Percentiles rank a stretch among this genome's conserved stretches.
Conservation (phyloP, 768 basidiomycete species). For the Pleurotus tuoliensis region DNA sequence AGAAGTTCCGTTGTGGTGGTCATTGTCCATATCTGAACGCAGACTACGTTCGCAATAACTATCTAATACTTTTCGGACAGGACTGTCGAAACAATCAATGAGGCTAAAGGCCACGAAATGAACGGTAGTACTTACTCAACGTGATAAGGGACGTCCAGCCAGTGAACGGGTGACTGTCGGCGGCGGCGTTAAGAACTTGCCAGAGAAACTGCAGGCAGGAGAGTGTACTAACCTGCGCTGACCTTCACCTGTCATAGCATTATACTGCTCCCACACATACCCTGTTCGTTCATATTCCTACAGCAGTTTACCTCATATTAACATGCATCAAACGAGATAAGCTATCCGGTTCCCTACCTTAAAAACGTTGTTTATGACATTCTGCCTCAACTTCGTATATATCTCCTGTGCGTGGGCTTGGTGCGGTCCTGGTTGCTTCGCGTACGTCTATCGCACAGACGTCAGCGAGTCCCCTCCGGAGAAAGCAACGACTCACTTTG, state of each 20-base stretch:
- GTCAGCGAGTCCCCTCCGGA: no score
- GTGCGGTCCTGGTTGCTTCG: slow-evolving; percentile 74
- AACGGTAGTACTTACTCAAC: slow-evolving; percentile 59
- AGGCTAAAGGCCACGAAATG: neutral
- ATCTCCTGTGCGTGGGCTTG: slow-evolving; percentile 71
- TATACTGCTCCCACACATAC: slow-evolving; percentile 98
- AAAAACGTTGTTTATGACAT: slow-evolving; percentile 81
- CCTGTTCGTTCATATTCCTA: slow-evolving; percentile 92
- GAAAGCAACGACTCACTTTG: slow-evolving; percentile 42
- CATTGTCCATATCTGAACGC: no score
- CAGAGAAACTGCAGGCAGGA: slow-evolving; percentile 5
- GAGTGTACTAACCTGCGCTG: slow-evolving; percentile 61
- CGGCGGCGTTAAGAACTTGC: slow-evolving; percentile 4
- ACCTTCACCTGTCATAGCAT: slow-evolving; percentile 79
- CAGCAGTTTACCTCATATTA: neutral
- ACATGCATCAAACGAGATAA: no score
- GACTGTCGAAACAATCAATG: slow-evolving; percentile 33
- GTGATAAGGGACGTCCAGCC: slow-evolving; percentile 93
- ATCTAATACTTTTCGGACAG: slow-evolving; percentile 63
- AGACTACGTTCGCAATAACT: no score
- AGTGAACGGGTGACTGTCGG: slow-evolving; percentile 85
- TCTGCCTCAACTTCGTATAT: slow-evolving; percentile 75
- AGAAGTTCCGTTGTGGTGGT: no score
- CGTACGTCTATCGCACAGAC: slow-evolving; percentile 58
- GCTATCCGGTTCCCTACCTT: slow-evolving; percentile 27